Evolutionary conservation across 2,329 filamentous ascomycete genomes (phyloP).

Genomic region (Ceratocystiopsis sp.): DNA sequence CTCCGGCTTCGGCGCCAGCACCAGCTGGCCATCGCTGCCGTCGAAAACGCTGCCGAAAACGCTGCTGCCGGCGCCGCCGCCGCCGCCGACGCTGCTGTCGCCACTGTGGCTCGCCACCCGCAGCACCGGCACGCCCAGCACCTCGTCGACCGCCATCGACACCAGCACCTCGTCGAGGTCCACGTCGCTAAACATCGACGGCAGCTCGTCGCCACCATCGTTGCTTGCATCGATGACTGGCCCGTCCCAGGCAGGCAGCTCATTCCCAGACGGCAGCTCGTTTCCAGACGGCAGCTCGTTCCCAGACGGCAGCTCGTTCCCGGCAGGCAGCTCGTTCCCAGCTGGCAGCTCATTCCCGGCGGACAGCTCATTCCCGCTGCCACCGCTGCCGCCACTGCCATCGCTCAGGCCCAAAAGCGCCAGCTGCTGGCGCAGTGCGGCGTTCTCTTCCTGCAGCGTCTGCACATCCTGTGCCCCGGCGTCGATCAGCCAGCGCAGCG

Average conservation of each 20-base stretch:
- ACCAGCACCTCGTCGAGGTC: conserved; percentile 22
- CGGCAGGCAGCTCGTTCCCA: neutral
- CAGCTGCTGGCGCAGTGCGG: conserved; percentile 21
- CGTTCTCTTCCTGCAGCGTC: conserved; percentile 25
- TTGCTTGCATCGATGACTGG: no score
- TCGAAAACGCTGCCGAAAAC: no score
- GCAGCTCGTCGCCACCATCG: neutral
- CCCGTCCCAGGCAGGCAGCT: no score
- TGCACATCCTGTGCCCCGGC: conserved; percentile 22
- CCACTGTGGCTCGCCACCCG: conserved; percentile 16
- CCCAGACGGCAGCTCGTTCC: no score
- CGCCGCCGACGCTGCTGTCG: no score
- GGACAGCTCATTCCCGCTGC: neutral
- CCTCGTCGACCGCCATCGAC: conserved; percentile 23
- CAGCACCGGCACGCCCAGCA: conserved; percentile 25
- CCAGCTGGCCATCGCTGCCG: no score
- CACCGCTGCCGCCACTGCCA: neutral
- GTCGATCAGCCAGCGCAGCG: conserved; percentile 29
- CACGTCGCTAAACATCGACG: conserved; percentile 16
- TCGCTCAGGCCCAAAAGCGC: neutral
- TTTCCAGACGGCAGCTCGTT: no score
- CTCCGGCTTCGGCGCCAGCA: no score
- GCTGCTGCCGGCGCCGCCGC: no score
- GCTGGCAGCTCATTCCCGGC: no score
- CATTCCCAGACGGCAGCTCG: no score